A percentile compares a stretch with the other conserved stretches of the same genome.
Conservation (phyloP, 2,329 filamentous ascomycete genomes). For the Eutypella sp. region DNA sequence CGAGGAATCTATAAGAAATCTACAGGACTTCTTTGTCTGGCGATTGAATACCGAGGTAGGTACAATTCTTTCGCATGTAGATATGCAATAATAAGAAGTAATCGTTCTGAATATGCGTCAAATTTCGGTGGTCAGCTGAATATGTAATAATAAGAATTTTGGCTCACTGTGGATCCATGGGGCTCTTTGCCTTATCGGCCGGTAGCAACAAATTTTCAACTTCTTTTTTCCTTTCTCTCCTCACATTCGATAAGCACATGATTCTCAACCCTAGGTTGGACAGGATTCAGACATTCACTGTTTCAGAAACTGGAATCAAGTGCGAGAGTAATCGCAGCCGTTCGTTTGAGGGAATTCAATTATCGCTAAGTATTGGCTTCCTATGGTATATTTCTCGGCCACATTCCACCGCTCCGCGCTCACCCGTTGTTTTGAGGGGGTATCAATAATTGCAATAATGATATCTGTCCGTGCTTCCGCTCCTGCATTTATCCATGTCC, state of each 20-base stretch:
- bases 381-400: slow-evolving; percentile 31
- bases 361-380: slow-evolving; percentile 24
- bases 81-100: no score
- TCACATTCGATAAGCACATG: slow-evolving; percentile 31
- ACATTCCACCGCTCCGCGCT: slow-evolving; percentile 15
- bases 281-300: slow-evolving; percentile 18
- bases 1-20: no score
- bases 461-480: no score
- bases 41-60: no score
- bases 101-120: no score
- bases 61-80: no score
- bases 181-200: neutral
- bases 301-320: slow-evolving; percentile 25
- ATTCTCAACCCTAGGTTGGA: slow-evolving; percentile 24
- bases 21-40: no score
- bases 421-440: neutral
- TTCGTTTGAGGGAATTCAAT: slow-evolving; percentile 31
- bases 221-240: slow-evolving; percentile 18
- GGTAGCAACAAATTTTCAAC: slow-evolving; percentile 1
- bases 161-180: neutral
- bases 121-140: no score
- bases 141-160: no score
- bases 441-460: no score
- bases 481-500: no score
- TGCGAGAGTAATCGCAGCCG: slow-evolving; percentile 29